phyloP scores from a whole-genome alignment of 257 asterid species.

The Solanum rostratum region DNA sequence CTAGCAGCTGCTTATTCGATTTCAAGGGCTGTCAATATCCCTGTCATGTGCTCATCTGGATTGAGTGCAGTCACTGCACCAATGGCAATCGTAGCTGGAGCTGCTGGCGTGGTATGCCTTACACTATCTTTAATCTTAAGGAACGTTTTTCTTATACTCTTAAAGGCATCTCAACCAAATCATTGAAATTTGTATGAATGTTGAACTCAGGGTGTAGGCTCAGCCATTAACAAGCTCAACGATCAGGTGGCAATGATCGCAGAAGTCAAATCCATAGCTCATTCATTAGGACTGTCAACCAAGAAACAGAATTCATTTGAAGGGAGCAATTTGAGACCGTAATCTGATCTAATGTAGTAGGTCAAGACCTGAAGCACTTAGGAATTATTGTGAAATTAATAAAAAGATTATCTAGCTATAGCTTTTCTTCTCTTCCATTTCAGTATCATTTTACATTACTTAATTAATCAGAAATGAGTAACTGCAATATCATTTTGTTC shows the following conservation, averaged over 20 bases:
- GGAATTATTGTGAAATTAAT: background rate
- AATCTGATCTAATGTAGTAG: background rate
- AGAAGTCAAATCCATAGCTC: conserved; percentile 60
- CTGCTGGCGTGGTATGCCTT: conserved; percentile 71
- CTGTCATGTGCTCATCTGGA: conserved; percentile 90
- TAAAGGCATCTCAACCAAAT: background rate
- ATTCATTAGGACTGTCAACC: conserved; percentile 32
- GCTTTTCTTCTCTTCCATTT: background rate
- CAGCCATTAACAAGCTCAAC: conserved; percentile 85
- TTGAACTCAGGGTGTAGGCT: conserved; percentile 71
- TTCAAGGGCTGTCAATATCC: conserved; percentile 68
- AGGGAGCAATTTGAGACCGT: conserved; percentile 27
- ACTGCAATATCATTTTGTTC: background rate
- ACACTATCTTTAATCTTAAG: background rate
- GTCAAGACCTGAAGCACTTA: background rate
- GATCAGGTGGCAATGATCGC: conserved; percentile 91
- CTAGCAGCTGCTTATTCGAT: conserved; percentile 84
- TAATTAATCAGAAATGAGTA: background rate
- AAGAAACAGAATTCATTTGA: conserved; percentile 7
- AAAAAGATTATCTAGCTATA: background rate
- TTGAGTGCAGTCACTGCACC: conserved; percentile 84
- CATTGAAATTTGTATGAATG: background rate
- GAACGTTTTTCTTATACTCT: background rate
- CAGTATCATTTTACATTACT: background rate
- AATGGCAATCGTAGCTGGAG: conserved; percentile 88